Evolutionary conservation across 2,329 filamentous ascomycete genomes (phyloP).

Genomic region (Phoma sp.): DNA sequence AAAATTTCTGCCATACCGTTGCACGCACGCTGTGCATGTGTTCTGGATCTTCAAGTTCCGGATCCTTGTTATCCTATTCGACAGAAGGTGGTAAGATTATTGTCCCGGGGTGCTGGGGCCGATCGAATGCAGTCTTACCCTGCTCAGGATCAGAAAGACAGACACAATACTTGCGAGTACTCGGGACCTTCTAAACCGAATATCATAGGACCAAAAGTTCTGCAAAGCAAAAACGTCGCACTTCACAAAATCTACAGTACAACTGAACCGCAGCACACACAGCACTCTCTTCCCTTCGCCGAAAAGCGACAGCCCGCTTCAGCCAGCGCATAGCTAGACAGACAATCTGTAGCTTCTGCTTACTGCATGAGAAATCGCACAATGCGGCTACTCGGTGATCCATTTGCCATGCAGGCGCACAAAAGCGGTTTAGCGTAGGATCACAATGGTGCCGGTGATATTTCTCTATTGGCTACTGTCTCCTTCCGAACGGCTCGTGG

Average conservation of each 20-base stretch:
- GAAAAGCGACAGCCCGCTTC: too few relatives aligned
- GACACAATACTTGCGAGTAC: too few relatives aligned
- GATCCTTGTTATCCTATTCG: background rate
- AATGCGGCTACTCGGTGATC: background rate
- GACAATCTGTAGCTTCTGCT: background rate
- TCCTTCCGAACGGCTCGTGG: background rate
- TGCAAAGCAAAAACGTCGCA: too few relatives aligned
- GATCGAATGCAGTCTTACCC: too few relatives aligned
- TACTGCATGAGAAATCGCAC: background rate
- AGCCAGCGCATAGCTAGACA: too few relatives aligned
- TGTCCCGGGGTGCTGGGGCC: too few relatives aligned
- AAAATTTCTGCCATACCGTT: background rate
- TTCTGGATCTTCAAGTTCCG: background rate
- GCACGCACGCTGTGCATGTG: background rate
- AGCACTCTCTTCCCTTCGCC: too few relatives aligned
- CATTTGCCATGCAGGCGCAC: background rate
- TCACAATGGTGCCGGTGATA: background rate
- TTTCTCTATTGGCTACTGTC: background rate
- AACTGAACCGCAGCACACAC: too few relatives aligned
- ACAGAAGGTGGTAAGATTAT: background rate
- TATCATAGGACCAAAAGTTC: too few relatives aligned
- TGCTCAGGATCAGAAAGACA: too few relatives aligned
- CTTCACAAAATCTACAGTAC: too few relatives aligned
- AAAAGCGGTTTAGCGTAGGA: background rate
- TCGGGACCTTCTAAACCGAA: too few relatives aligned